Evolutionary conservation across 2,329 filamentous ascomycete genomes (phyloP).

Genomic region (Pseudocercospora macadamiae): DNA sequence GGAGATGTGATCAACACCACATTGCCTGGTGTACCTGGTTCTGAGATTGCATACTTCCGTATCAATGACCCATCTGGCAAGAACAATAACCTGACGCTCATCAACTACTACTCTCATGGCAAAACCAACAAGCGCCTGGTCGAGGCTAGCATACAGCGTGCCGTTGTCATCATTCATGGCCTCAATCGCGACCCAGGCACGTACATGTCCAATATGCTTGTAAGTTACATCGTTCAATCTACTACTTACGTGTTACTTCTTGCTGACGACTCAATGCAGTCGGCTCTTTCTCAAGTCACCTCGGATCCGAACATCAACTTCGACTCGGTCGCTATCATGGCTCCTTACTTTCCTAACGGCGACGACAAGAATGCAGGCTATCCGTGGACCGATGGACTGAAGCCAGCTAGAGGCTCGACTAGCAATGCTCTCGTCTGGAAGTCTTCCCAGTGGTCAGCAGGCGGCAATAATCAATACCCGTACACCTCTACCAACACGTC

Average conservation of each 20-base stretch:
- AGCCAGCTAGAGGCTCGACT: conserved; percentile 34
- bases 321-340: conserved; percentile 38
- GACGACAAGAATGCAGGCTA: conserved; percentile 41
- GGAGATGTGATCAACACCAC: conserved; percentile 37
- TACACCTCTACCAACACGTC: conserved; percentile 32
- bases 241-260: too few species aligned
- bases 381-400: conserved; percentile 37
- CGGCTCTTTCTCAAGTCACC: conserved; percentile 37
- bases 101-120: conserved; percentile 40
- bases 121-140: conserved; percentile 31
- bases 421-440: conserved; percentile 41
- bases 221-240: too few species aligned
- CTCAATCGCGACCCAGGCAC: conserved; percentile 39
- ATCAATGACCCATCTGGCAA: conserved; percentile 34
- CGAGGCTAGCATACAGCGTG: conserved; percentile 34
- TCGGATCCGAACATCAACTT: conserved; percentile 33
- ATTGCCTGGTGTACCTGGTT: conserved; percentile 37
- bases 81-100: conserved; percentile 37
- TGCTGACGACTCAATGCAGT: too few species aligned
- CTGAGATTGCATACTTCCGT: conserved; percentile 40
- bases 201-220: conserved; percentile 39
- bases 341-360: conserved; percentile 42
- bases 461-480: conserved; percentile 42
- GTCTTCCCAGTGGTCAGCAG: conserved; percentile 40
- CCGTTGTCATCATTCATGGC: conserved; percentile 42